Percentiles rank a stretch among this genome's conserved stretches.
These are phyloP conservation scores for Yamadazyma kitorensis DNA, from an alignment of 805 yeast genomes.

Conservation along the genomic window DNA sequence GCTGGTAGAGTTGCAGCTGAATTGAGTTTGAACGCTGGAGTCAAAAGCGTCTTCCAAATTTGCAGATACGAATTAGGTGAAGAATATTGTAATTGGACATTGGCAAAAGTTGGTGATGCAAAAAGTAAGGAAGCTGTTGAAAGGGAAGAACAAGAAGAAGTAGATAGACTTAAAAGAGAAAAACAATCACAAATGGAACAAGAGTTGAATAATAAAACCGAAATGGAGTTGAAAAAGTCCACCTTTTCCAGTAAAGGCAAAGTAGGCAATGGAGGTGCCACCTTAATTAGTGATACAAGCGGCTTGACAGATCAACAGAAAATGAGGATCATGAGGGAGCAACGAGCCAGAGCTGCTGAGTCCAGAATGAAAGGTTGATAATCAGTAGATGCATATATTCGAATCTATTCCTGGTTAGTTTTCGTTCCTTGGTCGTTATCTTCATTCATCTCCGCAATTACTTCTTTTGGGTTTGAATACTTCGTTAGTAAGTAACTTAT, in stretches of 20 bases:
- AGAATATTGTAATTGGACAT: constrained; percentile 62
- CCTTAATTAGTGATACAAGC: constrained; percentile 44
- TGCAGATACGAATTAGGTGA: constrained; percentile 72
- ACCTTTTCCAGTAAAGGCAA: constrained; percentile 30
- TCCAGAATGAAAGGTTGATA: constrained; percentile 65
- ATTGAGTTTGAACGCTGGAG: constrained; percentile 46
- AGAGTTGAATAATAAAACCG: constrained; percentile 43
- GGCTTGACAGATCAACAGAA: constrained; percentile 74
- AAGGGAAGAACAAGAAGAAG: constrained; percentile 31
- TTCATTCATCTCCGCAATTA: no score
- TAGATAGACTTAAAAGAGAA: constrained; percentile 34
- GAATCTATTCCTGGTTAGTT: no score
- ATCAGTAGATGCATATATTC: constrained; percentile 20
- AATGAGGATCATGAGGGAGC: constrained; percentile 82
- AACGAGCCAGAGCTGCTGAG: constrained; percentile 95
- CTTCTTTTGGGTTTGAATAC: constrained; percentile 20
- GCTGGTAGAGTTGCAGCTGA: constrained; percentile 70
- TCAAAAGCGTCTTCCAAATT: constrained; percentile 59
- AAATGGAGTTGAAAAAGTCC: constrained; percentile 37
- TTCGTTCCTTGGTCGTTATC: no score
- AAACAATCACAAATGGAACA: constrained; percentile 42
- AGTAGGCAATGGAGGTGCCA: constrained; percentile 24
- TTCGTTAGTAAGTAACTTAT: constrained; percentile 43
- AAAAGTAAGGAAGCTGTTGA: constrained; percentile 60
- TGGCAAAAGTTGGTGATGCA: constrained; percentile 59